phyloP scores from a whole-genome alignment of 1,139 yeast genomes.

The Saccharomyces uvarum region DNA sequence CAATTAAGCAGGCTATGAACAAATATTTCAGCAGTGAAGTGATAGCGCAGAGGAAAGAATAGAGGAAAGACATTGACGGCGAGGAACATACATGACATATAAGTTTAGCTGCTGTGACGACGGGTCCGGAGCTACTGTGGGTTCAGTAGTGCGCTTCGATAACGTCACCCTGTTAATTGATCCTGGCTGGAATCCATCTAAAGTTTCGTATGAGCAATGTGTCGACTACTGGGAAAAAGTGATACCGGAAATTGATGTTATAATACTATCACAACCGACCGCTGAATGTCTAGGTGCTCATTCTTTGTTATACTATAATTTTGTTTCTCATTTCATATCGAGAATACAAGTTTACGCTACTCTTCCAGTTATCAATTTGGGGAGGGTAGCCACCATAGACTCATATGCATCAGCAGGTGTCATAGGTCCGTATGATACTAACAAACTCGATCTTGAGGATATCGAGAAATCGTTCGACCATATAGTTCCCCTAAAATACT shows the following conservation, averaged over 20 bases:
- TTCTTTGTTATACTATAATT: conserved; percentile 54
- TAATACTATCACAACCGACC: conserved; percentile 80
- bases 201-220: conserved; percentile 18
- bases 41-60: not conserved
- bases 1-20: not conserved
- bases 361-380: conserved; percentile 78
- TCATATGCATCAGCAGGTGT: conserved; percentile 64
- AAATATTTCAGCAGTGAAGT: not conserved
- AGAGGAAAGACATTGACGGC: not conserved
- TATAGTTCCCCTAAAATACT: conserved; percentile 61
- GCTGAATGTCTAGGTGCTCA: conserved; percentile 76
- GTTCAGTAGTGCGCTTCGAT: conserved; percentile 35
- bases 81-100: conserved; percentile 22
- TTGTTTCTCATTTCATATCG: conserved; percentile 50
- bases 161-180: conserved; percentile 53
- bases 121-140: conserved; percentile 27
- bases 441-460: conserved; percentile 60
- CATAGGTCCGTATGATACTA: conserved; percentile 62
- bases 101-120: conserved; percentile 27
- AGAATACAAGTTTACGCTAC: conserved; percentile 79
- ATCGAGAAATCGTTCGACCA: conserved; percentile 74
- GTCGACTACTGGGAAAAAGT: conserved; percentile 38
- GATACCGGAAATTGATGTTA: conserved; percentile 51
- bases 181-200: conserved; percentile 63
- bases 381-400: conserved; percentile 79